Conservation (phyloP, 805 yeast genomes). For the Nakazawaea ishiwadae region DNA sequence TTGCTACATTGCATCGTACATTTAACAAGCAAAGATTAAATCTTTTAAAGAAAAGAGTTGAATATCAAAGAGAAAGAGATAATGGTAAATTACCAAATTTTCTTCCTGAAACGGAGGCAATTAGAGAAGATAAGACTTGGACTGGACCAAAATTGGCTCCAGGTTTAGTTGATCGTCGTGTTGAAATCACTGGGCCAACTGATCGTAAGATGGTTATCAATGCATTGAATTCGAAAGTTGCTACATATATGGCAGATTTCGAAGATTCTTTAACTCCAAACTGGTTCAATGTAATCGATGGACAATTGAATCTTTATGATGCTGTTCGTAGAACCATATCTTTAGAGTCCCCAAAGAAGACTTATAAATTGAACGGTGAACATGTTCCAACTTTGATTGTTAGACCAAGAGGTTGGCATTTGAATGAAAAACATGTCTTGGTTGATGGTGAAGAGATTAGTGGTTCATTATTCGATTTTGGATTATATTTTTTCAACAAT, state of each 20-base stretch:
- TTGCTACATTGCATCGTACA: conserved; percentile 62
- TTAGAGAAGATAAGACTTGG: conserved; percentile 66
- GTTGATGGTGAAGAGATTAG: conserved; percentile 67
- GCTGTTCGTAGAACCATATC: conserved; percentile 56
- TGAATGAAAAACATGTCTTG: conserved; percentile 57
- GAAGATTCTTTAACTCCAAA: conserved; percentile 73
- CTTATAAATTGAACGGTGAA: conserved; percentile 38
- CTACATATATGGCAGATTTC: conserved; percentile 73
- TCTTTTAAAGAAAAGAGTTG: conserved; percentile 51
- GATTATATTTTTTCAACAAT: conserved; percentile 64
- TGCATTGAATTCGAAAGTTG: conserved; percentile 64
- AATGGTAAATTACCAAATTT: conserved; percentile 64
- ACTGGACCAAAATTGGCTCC: conserved; percentile 66
- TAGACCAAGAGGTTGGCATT: conserved; percentile 70
- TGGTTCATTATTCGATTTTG: conserved; percentile 67
- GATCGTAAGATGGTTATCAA: conserved; percentile 74
- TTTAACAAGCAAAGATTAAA: conserved; percentile 53
- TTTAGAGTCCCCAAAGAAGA: conserved; percentile 30
- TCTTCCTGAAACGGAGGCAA: conserved; percentile 56
- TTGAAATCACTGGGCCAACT: conserved; percentile 73
- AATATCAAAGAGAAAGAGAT: conserved; percentile 52
- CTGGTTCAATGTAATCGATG: conserved; percentile 62
- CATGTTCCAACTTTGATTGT: conserved; percentile 50
- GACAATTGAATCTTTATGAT: conserved; percentile 67
- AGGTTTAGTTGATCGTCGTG: conserved; percentile 67